These are phyloP conservation scores for Bipolaris cookei DNA, from an alignment of 2,329 filamentous ascomycete species.

Conservation along the genomic window DNA sequence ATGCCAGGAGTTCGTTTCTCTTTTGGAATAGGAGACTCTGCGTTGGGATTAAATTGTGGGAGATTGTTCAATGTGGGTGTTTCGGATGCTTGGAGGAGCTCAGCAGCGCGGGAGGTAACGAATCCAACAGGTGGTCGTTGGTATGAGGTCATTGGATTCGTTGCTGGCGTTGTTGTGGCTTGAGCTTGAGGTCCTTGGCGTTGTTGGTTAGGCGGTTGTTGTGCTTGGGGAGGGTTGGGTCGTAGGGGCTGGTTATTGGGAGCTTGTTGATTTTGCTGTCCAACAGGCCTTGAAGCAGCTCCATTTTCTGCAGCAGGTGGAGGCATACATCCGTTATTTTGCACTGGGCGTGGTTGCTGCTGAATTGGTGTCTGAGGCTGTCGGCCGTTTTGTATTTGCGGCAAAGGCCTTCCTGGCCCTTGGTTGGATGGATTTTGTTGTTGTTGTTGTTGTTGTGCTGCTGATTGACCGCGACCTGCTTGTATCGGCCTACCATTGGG, in stretches of 20 bases:
- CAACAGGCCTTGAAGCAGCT: slow-evolving; percentile 24
- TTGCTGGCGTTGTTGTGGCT: slow-evolving; percentile 14
- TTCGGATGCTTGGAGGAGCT: slow-evolving; percentile 48
- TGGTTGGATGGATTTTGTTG: slow-evolving; percentile 35
- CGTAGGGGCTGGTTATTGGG: slow-evolving; percentile 32
- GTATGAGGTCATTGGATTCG: slow-evolving; percentile 24
- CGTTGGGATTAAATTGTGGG: slow-evolving; percentile 57
- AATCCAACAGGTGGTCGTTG: slow-evolving; percentile 53
- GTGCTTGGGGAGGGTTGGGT: slow-evolving; percentile 35
- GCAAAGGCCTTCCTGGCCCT: slow-evolving; percentile 25
- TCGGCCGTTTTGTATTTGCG: slow-evolving; percentile 36
- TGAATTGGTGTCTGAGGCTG: slow-evolving; percentile 37
- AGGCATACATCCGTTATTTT: slow-evolving; percentile 30
- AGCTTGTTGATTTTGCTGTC: slow-evolving; percentile 23
- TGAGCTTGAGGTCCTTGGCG: slow-evolving; percentile 24
- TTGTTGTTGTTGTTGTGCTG: slow-evolving; percentile 37
- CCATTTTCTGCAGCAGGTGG: slow-evolving; percentile 32
- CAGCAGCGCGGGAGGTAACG: slow-evolving; percentile 54
- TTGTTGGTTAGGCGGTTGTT: slow-evolving; percentile 22
- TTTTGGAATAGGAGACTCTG: slow-evolving; percentile 72
- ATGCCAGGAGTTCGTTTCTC: slow-evolving; percentile 80
- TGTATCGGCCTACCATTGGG: slow-evolving; percentile 33
- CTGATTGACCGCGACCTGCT: slow-evolving; percentile 28
- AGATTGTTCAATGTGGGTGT: slow-evolving; percentile 40
- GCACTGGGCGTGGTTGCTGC: slow-evolving; percentile 29